Base-by-base conservation (phyloP, 352 stramenopile genomes). In the Phytophthora cryptogea region DNA sequence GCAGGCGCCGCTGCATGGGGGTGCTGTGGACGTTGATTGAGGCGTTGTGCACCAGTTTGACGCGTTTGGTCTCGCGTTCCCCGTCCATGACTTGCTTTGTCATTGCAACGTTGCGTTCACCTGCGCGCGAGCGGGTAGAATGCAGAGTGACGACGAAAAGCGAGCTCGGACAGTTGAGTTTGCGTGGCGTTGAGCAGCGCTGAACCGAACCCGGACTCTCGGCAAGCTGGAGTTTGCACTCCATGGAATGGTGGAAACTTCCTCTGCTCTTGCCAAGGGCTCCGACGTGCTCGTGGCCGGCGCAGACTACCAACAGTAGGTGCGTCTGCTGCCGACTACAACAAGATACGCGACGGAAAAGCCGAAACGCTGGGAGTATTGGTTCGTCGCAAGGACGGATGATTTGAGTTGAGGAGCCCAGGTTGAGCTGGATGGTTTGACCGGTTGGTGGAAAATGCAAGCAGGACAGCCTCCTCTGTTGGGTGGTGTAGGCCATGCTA, bases 1-100 rank as follows among this genome's bases (percentile, higher is more conserved):
- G 78, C 46, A 88, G 62, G 26, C 78, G 71, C 9, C 78, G 74
- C 49, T 83, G 70, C 17, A 76, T 65, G 33, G 76, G 30, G 13
- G 27, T 28, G 37, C 53, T 67, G 36, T 47, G 39, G 16, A 46
- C 3, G 37, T 66, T 54, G 30, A 60, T 60, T 6, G 1, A 9
- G 9, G 48, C 14, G 9, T 40, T 33, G 56, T 76, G 54, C 16
- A 72, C 43, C 3, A 73, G 50, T 49, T 76, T 70, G 14, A 76
- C 50, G 58, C 54, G 68, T 47, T 70, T 73, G 20, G 47, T 66
- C 51, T 58, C 59, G 44, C 50, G 48, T 56, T 49, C 44, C 16
- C 31, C 44, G 49, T 69, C 51, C 61, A 68, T 60, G 13, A 48
- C 45, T 36, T 36, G 60, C 37, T 74, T 74, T 54, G 51, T 36